Evolutionary conservation across 345 rosid genomes (phyloP).

Genomic region (Acer yangbiense): DNA sequence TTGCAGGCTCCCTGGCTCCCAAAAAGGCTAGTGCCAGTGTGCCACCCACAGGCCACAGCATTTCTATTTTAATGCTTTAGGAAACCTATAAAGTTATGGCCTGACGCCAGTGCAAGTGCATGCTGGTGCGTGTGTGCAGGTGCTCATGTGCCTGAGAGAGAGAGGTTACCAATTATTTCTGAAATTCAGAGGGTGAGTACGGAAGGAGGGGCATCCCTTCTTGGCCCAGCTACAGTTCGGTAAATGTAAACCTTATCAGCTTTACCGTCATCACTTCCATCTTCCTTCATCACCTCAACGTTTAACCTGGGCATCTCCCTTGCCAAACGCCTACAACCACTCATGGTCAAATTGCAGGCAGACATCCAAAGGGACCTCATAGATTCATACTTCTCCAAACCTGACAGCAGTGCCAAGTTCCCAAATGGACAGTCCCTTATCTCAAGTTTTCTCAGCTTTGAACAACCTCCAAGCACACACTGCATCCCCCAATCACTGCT

Average conservation of each 20-base stretch:
- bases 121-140: not conserved
- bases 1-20: not conserved
- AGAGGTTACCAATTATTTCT: slow-evolving; percentile 19
- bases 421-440: slow-evolving; percentile 82
- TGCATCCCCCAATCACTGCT: slow-evolving; percentile 74
- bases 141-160: not conserved
- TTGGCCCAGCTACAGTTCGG: slow-evolving; percentile 69
- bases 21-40: not conserved
- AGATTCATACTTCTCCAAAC: slow-evolving; percentile 68
- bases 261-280: slow-evolving; percentile 52
- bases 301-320: slow-evolving; percentile 68
- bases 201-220: slow-evolving; percentile 69
- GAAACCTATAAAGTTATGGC: not conserved
- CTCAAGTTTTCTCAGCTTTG: slow-evolving; percentile 68
- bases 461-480: slow-evolving; percentile 57
- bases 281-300: slow-evolving; percentile 73
- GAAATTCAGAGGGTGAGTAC: slow-evolving; percentile 51
- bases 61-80: not conserved
- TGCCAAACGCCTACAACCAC: slow-evolving; percentile 57
- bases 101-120: not conserved
- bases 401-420: slow-evolving; percentile 60
- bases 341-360: slow-evolving; percentile 66
- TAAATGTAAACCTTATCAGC: slow-evolving; percentile 64
- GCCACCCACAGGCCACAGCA: not conserved
- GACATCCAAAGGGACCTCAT: slow-evolving; percentile 89